Evolutionary conservation across 768 basidiomycete genomes (phyloP).

Genomic region (Paxillus ammoniavirescens): DNA sequence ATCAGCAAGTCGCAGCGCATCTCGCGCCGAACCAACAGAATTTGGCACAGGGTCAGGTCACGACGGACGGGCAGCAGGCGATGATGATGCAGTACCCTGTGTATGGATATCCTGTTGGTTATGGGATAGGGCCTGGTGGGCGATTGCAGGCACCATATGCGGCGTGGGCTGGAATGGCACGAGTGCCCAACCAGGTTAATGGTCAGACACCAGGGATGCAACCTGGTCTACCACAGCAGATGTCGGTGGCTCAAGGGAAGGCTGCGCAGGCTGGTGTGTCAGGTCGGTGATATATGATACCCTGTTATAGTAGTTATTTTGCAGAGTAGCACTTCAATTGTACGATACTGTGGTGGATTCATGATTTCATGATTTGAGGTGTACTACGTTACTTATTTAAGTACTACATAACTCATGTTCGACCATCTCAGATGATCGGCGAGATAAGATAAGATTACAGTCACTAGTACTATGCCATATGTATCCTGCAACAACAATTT

Average conservation of each 20-base stretch:
- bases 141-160: conserved; percentile 22
- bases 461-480: not conserved
- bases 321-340: conserved; percentile 4
- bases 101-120: conserved; percentile 26
- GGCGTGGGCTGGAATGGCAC: conserved; percentile 23
- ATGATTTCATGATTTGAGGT: conserved; percentile 3
- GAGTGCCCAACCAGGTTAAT: conserved; percentile 19
- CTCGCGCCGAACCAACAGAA: conserved; percentile 28
- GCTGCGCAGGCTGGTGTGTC: conserved; percentile 31
- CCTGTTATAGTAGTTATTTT: not conserved
- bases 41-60: conserved; percentile 19
- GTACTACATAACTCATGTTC: too few relatives aligned
- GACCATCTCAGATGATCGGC: conserved; percentile 14
- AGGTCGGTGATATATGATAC: conserved; percentile 29
- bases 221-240: conserved; percentile 27
- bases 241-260: conserved; percentile 32
- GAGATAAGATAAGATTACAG: conserved; percentile 14
- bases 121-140: conserved; percentile 15
- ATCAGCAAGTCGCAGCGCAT: conserved; percentile 24
- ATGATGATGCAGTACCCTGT: conserved; percentile 30
- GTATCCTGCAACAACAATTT: conserved; percentile 12
- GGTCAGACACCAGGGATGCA: conserved; percentile 30
- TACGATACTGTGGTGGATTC: not conserved
- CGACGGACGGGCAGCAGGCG: conserved; percentile 26
- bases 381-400: not conserved